Percentiles rank a stretch among this genome's conserved stretches.
These are phyloP conservation scores for Amborella trichopoda DNA, from an alignment of 164 flowering plant species.

Conservation along the genomic window DNA sequence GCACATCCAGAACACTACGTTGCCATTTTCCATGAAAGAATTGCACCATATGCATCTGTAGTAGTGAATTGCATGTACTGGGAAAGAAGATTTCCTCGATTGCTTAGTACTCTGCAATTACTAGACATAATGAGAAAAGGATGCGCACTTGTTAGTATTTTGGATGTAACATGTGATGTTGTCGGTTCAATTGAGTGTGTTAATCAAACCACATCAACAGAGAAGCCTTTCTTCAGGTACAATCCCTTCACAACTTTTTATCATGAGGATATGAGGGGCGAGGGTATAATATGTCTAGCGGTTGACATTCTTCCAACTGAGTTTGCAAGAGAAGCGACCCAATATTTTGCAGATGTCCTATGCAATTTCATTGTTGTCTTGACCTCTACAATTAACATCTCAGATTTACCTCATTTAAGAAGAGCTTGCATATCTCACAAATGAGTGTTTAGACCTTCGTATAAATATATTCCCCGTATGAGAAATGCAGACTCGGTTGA, in stretches of 20 bases:
- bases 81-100: conserved; percentile 88
- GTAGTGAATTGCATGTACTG: conserved; percentile 98
- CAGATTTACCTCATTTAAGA: conserved; percentile 43
- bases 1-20: too few species aligned
- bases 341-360: conserved; percentile 90
- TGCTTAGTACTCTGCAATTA: conserved; percentile 65
- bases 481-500: conserved; percentile 44
- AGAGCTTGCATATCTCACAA: conserved; percentile 84
- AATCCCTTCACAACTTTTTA: conserved; percentile 52
- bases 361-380: conserved; percentile 61
- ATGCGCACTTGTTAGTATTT: conserved; percentile 72
- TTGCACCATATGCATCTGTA: too few species aligned
- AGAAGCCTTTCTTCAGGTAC: conserved; percentile 94
- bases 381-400: conserved; percentile 48
- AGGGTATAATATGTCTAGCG: conserved; percentile 70
- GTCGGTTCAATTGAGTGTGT: conserved; percentile 93
- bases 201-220: conserved; percentile 71
- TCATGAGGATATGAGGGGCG: conserved; percentile 71
- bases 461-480: conserved; percentile 88
- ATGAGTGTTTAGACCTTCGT: conserved; percentile 67
- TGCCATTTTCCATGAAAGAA: too few species aligned
- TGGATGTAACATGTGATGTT: conserved; percentile 92
- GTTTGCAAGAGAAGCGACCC: conserved; percentile 98
- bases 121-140: conserved; percentile 49
- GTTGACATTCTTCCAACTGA: conserved; percentile 97